phyloP scores from a whole-genome alignment of 768 basidiomycete species.

The Boletales sp. region DNA sequence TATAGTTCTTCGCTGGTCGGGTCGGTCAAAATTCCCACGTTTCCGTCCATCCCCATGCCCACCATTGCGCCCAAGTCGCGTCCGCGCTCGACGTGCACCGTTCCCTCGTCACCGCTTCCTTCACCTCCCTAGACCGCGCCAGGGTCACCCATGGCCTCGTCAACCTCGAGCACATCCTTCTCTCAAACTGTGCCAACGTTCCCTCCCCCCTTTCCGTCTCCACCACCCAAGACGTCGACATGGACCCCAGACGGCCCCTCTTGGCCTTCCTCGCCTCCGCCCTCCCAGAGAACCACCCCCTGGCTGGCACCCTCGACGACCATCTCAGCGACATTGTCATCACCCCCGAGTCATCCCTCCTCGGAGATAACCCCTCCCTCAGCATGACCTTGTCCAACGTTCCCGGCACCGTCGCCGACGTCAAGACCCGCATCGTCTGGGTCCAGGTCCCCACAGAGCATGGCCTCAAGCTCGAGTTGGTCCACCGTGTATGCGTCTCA shows the following conservation, averaged over 20 bases:
- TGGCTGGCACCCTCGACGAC: slow-evolving; percentile 43
- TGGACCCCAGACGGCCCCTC: slow-evolving; percentile 52
- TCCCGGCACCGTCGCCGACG: slow-evolving; percentile 75
- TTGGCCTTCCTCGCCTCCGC: slow-evolving; percentile 79
- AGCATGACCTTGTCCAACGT: slow-evolving; percentile 39
- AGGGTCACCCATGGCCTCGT: slow-evolving; percentile 15
- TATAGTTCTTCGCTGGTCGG: slow-evolving; percentile 78
- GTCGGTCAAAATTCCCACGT: slow-evolving; percentile 28
- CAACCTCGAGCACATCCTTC: slow-evolving; percentile 42
- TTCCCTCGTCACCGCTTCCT: slow-evolving; percentile 25
- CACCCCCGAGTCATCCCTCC: slow-evolving; percentile 40
- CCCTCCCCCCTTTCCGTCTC: slow-evolving; percentile 7
- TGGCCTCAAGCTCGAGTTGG: slow-evolving; percentile 65
- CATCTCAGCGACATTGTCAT: slow-evolving; percentile 50
- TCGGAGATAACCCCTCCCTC: slow-evolving; percentile 41
- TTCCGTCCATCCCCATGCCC: slow-evolving; percentile 45
- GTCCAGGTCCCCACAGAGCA: slow-evolving; percentile 71
- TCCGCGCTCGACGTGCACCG: slow-evolving; percentile 31
- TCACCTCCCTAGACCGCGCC: slow-evolving; percentile 5
- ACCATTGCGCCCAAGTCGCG: slow-evolving; percentile 48
- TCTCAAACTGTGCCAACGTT: slow-evolving; percentile 57
- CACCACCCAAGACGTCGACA: slow-evolving; percentile 25
- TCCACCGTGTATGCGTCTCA: slow-evolving; percentile 40
- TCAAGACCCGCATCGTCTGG: slow-evolving; percentile 77
- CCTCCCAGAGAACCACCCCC: slow-evolving; percentile 44